Evolutionary conservation across 345 rosid species (phyloP).

Genomic region (Garcia nutans): DNA sequence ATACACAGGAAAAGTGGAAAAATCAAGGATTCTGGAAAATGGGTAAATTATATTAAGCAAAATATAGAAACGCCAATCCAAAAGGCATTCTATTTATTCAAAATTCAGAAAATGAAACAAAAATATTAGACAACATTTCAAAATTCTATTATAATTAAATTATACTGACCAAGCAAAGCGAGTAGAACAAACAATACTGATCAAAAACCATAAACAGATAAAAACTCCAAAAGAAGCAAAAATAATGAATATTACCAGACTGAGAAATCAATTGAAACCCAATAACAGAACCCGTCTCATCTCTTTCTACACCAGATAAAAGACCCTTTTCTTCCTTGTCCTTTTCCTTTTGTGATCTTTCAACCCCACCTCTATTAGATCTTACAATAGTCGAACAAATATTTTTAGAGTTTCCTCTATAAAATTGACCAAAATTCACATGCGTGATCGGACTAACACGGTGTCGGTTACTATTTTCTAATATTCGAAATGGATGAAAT

Average conservation of each 20-base stretch:
- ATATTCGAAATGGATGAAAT: conserved; percentile 18
- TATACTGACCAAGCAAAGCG: too few relatives aligned
- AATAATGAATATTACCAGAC: conserved; percentile 35
- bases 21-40: not conserved
- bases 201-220: not conserved
- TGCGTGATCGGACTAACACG: conserved; percentile 18
- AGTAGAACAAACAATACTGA: not conserved
- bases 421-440: conserved; percentile 32
- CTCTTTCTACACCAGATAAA: conserved; percentile 50
- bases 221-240: not conserved
- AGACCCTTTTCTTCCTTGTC: conserved; percentile 32
- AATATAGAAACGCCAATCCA: not conserved
- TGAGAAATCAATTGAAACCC: conserved; percentile 60
- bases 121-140: not conserved
- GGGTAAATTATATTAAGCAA: not conserved
- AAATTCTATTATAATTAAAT: not conserved
- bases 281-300: conserved; percentile 59
- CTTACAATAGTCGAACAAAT: conserved; percentile 31
- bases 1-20: not conserved
- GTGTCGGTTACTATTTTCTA: not conserved
- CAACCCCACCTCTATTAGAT: conserved; percentile 8
- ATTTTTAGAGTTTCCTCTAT: conserved; percentile 19
- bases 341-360: conserved; percentile 17
- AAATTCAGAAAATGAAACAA: not conserved
- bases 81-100: not conserved